Evolutionary conservation across 1,139 yeast species (phyloP), one percentile per base, ranked within the genome.

Genomic region (Geotrichum reessii): DNA sequence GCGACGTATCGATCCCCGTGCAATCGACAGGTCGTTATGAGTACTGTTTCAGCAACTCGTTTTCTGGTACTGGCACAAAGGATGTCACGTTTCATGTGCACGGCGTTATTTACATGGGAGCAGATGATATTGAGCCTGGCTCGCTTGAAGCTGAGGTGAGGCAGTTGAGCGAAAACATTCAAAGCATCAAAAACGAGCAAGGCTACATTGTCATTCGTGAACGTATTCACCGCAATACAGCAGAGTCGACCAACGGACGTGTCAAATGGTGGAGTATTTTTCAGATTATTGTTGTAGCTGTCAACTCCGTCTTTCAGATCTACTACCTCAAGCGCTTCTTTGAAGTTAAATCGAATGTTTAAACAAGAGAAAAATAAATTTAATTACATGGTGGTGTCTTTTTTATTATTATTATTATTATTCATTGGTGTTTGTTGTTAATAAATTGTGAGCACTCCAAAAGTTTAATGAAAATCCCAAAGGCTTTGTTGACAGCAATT

Each of bases 181-280:
- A 83, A 66, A 96, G 90, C 68, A 91, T 93, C 63, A 87, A 87
- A 75, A 95, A 92, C 66, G 99, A 93, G 76, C 78, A 76, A 62
- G 83, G 90, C 65, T 93, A 93, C 76, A 86, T 93, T 69, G 96
- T 91, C 53, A 91, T 93, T 63, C 86, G 99, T 76, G 99, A 93
- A 76, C 86, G 98, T 76, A 88, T 96, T 40, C 99, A 93, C 75
- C 87, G 99, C 81, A 93, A 93, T 76, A 93, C 99, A 19, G 98
- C 99, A 7, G 99, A 93, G 76, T 87, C 96, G 31, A 93, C 99
- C 56, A 93, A 93, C 75, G 86, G 95, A 59, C 85, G 99, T 71
- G 98, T 93, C 68, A 93, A 93, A 76, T 93, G 95, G 91, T 93
- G 99, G 99, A 88, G 96, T 31, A 81, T 89, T 47, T 87, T 92